Percentiles rank a stretch among this genome's conserved stretches.
Evolutionary conservation across 2,329 filamentous ascomycete genomes (phyloP).

Genomic region (Monascus ruber): DNA sequence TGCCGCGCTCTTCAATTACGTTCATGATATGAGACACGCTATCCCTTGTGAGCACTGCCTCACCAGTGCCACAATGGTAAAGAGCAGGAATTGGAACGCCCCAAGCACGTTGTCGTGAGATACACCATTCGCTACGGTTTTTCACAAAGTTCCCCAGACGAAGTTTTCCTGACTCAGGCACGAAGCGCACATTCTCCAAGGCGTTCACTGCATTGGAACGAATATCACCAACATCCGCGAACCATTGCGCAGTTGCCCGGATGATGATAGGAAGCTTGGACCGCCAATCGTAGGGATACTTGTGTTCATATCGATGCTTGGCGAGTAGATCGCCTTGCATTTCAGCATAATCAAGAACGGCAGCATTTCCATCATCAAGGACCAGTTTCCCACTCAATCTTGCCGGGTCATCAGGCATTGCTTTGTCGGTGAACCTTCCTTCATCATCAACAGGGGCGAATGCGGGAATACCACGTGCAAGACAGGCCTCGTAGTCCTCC

Average conservation of each 20-base stretch:
- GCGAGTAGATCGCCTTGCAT: constrained; percentile 51
- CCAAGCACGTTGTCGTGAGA: constrained; percentile 91
- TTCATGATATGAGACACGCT: constrained; percentile 76
- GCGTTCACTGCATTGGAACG: constrained; percentile 61
- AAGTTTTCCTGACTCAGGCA: constrained; percentile 61
- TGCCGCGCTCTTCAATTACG: constrained; percentile 63
- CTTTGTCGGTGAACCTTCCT: constrained; percentile 69
- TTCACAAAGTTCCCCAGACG: constrained; percentile 77
- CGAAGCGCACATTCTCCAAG: constrained; percentile 61
- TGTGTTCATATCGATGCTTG: constrained; percentile 66
- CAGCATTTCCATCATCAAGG: constrained; percentile 55
- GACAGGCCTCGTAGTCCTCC: constrained; percentile 84
- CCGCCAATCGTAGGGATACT: constrained; percentile 96
- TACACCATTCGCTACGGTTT: constrained; percentile 91
- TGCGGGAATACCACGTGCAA: constrained; percentile 56
- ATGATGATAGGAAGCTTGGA: constrained; percentile 88
- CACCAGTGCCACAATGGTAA: constrained; percentile 56
- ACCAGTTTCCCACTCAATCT: constrained; percentile 62
- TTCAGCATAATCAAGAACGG: constrained; percentile 58
- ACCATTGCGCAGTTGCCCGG: constrained; percentile 93
- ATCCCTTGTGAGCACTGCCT: constrained; percentile 66
- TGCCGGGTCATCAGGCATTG: constrained; percentile 58
- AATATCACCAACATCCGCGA: constrained; percentile 79
- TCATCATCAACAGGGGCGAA: constrained; percentile 75
- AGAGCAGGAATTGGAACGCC: constrained; percentile 91